Conservation (phyloP, 2,329 filamentous ascomycete genomes). For the Orbilia blumenaviensis region DNA sequence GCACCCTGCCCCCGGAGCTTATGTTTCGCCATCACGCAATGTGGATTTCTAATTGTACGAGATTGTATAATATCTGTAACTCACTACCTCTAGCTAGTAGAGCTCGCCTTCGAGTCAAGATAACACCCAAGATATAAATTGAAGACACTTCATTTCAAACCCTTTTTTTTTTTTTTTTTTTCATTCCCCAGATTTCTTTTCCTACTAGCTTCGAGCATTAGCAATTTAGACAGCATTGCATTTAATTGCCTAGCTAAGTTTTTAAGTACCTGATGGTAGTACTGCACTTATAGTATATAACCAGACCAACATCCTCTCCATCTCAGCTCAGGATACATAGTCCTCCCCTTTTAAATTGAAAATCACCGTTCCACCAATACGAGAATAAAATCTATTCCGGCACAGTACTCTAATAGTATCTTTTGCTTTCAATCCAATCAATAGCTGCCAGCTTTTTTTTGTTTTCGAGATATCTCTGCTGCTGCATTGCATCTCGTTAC, state of each 20-base stretch:
- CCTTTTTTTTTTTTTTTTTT: neutral
- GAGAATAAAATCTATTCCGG: too few relatives aligned
- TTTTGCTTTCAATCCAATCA: neutral
- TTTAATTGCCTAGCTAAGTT: too few relatives aligned
- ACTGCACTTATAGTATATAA: too few relatives aligned
- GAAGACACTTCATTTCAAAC: neutral
- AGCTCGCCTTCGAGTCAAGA: neutral
- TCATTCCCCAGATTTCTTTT: slow-evolving; percentile 2
- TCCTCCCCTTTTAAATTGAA: neutral
- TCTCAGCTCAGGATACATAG: neutral
- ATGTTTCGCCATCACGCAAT: slow-evolving; percentile 35
- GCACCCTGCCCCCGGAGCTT: neutral
- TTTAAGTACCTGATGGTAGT: too few relatives aligned
- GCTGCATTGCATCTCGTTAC: neutral
- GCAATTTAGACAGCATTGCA: neutral
- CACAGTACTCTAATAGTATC: too few relatives aligned
- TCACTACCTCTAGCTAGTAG: too few relatives aligned
- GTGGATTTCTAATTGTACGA: slow-evolving; percentile 46
- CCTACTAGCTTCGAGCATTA: neutral
- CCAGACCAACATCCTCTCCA: neutral
- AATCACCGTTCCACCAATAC: too few relatives aligned
- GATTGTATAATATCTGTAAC: neutral
- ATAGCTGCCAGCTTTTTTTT: neutral
- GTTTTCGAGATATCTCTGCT: neutral
- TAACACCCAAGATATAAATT: neutral